phyloP scores from a whole-genome alignment of 139 green algal species.

The Micromonas pusilla region DNA sequence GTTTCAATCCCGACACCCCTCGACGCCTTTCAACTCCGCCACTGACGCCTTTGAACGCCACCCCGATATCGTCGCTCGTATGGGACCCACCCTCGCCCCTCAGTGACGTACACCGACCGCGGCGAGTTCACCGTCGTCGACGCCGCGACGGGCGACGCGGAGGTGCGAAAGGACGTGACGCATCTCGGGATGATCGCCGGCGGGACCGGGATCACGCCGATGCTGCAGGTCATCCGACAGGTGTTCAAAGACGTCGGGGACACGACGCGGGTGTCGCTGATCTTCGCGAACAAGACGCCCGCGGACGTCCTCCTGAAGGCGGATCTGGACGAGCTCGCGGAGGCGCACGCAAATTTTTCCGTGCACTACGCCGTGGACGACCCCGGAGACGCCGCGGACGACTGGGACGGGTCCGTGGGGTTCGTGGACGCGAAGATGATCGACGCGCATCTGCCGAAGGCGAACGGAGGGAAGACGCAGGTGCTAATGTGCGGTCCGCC shows the following conservation, averaged over 20 bases:
- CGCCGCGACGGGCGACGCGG: slow-evolving; percentile 17
- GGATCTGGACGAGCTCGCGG: slow-evolving; percentile 65
- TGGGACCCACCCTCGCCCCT: too few relatives aligned
- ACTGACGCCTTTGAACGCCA: too few relatives aligned
- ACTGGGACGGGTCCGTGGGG: slow-evolving; percentile 63
- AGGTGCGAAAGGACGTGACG: slow-evolving; percentile 18
- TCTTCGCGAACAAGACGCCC: slow-evolving; percentile 82
- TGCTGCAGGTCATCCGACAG: slow-evolving; percentile 47
- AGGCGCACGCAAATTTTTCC: slow-evolving; percentile 30
- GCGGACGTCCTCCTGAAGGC: slow-evolving; percentile 86
- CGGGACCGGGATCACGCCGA: slow-evolving; percentile 78
- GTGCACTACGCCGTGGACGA: slow-evolving; percentile 47
- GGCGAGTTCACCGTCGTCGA: slow-evolving; percentile 38
- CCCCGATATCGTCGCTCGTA: too few relatives aligned
- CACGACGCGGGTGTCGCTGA: slow-evolving; percentile 54
- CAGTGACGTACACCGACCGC: slow-evolving; percentile 71
- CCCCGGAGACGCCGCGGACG: slow-evolving; percentile 20
- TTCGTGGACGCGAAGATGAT: slow-evolving; percentile 74
- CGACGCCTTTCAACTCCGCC: too few relatives aligned
- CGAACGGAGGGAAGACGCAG: slow-evolving; percentile 43
- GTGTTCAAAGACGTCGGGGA: slow-evolving; percentile 23
- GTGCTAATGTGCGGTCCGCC: slow-evolving; percentile 84
- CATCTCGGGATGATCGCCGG: slow-evolving; percentile 86
- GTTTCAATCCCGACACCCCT: too few relatives aligned
- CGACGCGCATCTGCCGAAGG: slow-evolving; percentile 49